Evolutionary conservation across 129 eudicot species (phyloP).

Genomic region (Ambrosia trifida): DNA sequence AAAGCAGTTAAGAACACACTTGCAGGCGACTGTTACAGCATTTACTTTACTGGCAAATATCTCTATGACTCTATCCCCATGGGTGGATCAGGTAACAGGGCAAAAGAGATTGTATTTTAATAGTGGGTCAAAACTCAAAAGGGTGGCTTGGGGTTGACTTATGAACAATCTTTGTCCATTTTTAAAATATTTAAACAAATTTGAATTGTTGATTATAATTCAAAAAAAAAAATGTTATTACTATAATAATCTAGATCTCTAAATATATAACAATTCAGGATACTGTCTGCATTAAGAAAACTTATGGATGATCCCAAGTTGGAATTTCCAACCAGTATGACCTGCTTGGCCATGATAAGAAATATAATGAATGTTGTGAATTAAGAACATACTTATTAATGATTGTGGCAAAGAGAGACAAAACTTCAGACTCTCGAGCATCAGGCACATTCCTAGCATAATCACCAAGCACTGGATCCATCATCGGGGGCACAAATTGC

Average conservation of each 20-base stretch:
- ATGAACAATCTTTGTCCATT: background rate
- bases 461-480: slow-evolving; percentile 98
- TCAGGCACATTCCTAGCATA: slow-evolving; percentile 96
- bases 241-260: background rate
- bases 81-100: background rate
- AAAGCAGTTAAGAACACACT: background rate
- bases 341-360: background rate
- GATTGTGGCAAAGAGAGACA: slow-evolving; percentile 94
- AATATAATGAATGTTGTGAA: slow-evolving; percentile 9
- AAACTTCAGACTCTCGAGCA: slow-evolving; percentile 97
- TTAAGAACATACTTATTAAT: slow-evolving; percentile 70
- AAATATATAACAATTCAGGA: background rate
- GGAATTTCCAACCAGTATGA: background rate
- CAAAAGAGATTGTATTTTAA: background rate
- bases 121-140: background rate
- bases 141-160: background rate
- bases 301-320: background rate
- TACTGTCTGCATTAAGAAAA: background rate
- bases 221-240: background rate
- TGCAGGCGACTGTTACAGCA: background rate
- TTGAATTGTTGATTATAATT: background rate
- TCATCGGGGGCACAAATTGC: slow-evolving; percentile 98
- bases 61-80: background rate
- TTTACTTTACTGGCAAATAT: background rate
- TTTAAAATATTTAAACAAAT: background rate